Base-by-base conservation (phyloP, 208 protist species). In the Leishmania turanica region DNA sequence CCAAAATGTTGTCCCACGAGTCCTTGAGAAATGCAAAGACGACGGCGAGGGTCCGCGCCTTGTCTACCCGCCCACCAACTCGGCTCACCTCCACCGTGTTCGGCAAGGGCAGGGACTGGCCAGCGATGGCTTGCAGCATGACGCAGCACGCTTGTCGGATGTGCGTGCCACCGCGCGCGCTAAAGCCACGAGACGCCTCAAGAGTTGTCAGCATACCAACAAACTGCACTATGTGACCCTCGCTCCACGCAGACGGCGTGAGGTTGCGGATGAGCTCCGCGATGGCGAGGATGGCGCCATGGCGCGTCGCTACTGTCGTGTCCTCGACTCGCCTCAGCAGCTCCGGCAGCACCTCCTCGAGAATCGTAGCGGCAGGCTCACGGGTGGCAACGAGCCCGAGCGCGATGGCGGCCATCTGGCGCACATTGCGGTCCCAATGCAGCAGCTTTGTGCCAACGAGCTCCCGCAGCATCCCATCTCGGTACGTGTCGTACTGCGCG, bases 131-230 rank as follows among this genome's bases (percentile, higher is more conserved):
- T 47, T 95, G 79, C 54, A 99, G 88, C 65, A 99, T 81, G 31
- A 81, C 78, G 81, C 97, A 99, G 77, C 96, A 94, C 24, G 97
- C 98, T 40, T 96, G 88, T 60, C 98, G 93, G 47, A 99, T 91
- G 62, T 96, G 92, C 80, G 97, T 94, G n/a, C 98, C 98, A 60
- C 98, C 98, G 60, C 97, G 94, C 3, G 96, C 95, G 81, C 97
- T 91, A 84, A 98, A 99, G 70, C 99, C 86, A n/a, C 96, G 94
- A 49, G 92, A 91, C 47, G 92, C 89, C 81, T 99, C 98, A 27
- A 99, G 80, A 1, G 47, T 58, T 13, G 60, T 77, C 62, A 82
- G 69, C 13, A 82, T 65, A 27, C 56, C 27, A 49, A 79, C 64
- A 42, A 79, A 79, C 58, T 79, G 77, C 77, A 42, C 54, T 0